A percentile compares a stretch with the other conserved stretches of the same genome.
These are phyloP conservation scores for Tothia fuscella DNA, from an alignment of 2,329 filamentous ascomycete species.

Conservation along the genomic window DNA sequence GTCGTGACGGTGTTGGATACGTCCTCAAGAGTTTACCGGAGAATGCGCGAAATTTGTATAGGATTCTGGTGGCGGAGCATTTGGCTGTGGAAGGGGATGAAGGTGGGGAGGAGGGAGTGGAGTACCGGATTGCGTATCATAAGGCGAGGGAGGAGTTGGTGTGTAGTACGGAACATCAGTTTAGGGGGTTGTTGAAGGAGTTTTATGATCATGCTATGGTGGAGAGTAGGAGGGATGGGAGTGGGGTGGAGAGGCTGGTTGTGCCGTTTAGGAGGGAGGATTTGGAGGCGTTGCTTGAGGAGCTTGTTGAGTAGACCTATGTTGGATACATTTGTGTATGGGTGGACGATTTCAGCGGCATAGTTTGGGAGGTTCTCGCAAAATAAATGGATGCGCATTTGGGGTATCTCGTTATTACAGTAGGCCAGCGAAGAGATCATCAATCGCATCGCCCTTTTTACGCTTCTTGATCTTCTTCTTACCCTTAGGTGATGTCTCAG, in stretches of 20 bases:
- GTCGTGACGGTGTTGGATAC: constrained; percentile 82
- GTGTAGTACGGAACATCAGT: constrained; percentile 91
- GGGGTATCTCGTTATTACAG: too few relatives aligned
- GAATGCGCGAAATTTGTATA: constrained; percentile 80
- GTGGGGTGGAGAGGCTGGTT: constrained; percentile 75
- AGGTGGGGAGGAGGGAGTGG: constrained; percentile 53
- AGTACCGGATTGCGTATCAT: constrained; percentile 85
- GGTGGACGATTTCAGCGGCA: too few relatives aligned
- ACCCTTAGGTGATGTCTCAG: too few relatives aligned
- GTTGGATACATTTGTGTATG: too few relatives aligned
- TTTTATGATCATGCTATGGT: constrained; percentile 99
- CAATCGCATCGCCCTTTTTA: too few relatives aligned
- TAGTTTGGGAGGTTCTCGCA: too few relatives aligned
- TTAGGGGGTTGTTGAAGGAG: constrained; percentile 88
- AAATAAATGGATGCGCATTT: too few relatives aligned
- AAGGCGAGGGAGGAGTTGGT: constrained; percentile 96
- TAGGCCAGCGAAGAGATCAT: too few relatives aligned
- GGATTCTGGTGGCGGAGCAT: constrained; percentile 73
- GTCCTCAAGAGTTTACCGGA: constrained; percentile 83
- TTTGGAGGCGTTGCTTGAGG: constrained; percentile 77
- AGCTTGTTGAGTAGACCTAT: constrained; percentile 33
- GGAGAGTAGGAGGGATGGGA: constrained; percentile 69
- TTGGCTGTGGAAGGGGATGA: constrained; percentile 47
- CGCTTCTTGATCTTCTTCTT: too few relatives aligned
- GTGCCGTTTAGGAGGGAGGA: constrained; percentile 82